Evolutionary conservation across 805 yeast species (phyloP).

Genomic region (Spathaspora hagerdaliae): DNA sequence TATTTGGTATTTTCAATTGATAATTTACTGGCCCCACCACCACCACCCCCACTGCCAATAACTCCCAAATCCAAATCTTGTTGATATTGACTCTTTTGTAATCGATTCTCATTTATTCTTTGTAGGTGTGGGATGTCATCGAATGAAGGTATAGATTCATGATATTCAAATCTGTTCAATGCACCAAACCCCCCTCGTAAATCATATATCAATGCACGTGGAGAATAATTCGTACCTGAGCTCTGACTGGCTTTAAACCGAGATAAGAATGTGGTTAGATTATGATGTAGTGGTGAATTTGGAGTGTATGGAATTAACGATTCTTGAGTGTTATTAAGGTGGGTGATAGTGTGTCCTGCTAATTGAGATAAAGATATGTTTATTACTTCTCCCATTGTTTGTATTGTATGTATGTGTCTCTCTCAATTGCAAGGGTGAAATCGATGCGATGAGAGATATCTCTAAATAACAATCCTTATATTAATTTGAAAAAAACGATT

Average conservation of each 20-base stretch:
- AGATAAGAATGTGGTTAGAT: conserved; percentile 38
- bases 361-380: conserved; percentile 67
- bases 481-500: no score
- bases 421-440: no score
- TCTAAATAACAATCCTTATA: no score
- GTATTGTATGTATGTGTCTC: background rate
- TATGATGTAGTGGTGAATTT: conserved; percentile 43
- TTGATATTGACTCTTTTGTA: conserved; percentile 60
- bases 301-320: conserved; percentile 53
- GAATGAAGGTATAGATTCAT: conserved; percentile 9
- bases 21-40: conserved; percentile 19
- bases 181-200: conserved; percentile 73
- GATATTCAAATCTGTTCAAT: conserved; percentile 51
- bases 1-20: conserved; percentile 42
- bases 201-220: conserved; percentile 82
- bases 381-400: conserved; percentile 54
- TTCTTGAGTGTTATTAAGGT: conserved; percentile 79
- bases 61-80: conserved; percentile 50
- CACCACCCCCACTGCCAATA: conserved; percentile 12
- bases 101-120: conserved; percentile 2
- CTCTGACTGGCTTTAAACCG: conserved; percentile 16
- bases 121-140: background rate
- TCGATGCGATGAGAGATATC: no score
- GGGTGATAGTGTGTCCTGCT: conserved; percentile 74
- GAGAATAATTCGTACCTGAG: conserved; percentile 56